Base-by-base conservation (phyloP, 331 rosid genomes). In the Malus hybrid region DNA sequence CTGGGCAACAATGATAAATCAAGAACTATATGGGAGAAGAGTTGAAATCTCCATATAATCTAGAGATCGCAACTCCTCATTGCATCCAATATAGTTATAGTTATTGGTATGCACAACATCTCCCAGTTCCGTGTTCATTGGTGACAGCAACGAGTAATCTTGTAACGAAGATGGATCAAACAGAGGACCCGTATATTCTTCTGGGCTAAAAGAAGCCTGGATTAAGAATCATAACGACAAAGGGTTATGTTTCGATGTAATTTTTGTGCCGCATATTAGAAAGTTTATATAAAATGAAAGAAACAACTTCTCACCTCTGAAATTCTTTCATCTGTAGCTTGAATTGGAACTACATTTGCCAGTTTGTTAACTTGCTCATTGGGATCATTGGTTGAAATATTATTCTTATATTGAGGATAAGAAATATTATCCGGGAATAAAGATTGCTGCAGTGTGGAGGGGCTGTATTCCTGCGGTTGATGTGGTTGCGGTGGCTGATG, bases 281-380 rank as follows among this genome's bases (percentile, higher is more conserved):
- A 64, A 32, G 22, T 39, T 39, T 2, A 39, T 36, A 15, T 36
- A 16, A 59, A 48, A 10, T 14, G 5, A 33, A 18, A 1, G 9
- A 18, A 36, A 60, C n/a, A 69, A 36, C 31, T 73, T 57, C 77
- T 64, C 12, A 79, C 83, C 83, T 19, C 76, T 50, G 39, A 63
- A n/a, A 18, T 32, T 1, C 9, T 19, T 50, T 60, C 6, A 56
- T 16, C 13, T 24, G 71, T 9, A 65, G 50, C 27, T 16, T 1
- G 36, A 48, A 6, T 16, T 19, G n/a, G 67, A 63, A 29, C 34
- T 15, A 20, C 20, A 28, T 63, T 2, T 6, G 18, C 12, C 14
- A 27, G 5, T 59, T 15, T 5, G 34, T 33, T 66, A 9, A n/a
- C 20, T 57, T 56, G 31, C 20, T 57, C 68, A 42, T 59, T 44